Evolutionary conservation across 768 basidiomycete genomes (phyloP), one percentile per base, ranked within the genome.

Genomic region (Asterophora parasitica): DNA sequence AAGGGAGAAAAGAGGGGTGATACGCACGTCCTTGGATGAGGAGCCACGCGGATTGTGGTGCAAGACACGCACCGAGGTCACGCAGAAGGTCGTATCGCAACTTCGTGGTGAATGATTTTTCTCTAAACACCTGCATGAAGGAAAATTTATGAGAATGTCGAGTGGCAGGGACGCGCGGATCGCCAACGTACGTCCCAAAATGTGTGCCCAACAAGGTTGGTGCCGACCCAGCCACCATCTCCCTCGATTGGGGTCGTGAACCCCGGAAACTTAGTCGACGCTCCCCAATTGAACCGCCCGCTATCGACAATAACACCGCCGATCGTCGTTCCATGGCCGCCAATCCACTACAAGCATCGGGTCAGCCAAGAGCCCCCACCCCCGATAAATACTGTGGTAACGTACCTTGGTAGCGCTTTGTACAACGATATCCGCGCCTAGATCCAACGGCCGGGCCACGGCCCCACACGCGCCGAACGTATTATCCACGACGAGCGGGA

Each of bases 401-500:
- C 23, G 23, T 23, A 40, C 45, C 30, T 48, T 42, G 13, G 50
- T 42, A 7, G 50, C 49, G 20, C 37, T 60, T 60, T 39, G 31
- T 66, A 74, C 65, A 40, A 83, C 41, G 23, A 65, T 53, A 43
- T 65, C 63, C 16, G 61, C 61, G 4, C 63, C 61, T 15, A 52
- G 53, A n/a, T 61, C 58, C 15, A 65, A 55, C 1, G 63, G 63
- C 4, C 54, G 46, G 3, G 58, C 54, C 4, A 61, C 46, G 37
- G 74, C 76, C 5, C 81, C 81, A 44, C 82, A 80, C 58, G 76
- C 75, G 27, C 78, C 81, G 48, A 82, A 81, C 0, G 79, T 82
- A 57, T 82, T 83, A 53, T 82, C 81, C 0, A 84, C 81, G 15
- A 85, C 75, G 31, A 85, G 65, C 0, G 83, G 84, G 7, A 85